Evolutionary conservation across 306 rosid genomes (phyloP), one percentile per base, ranked within the genome.

Genomic region (Prunus campanulata): DNA sequence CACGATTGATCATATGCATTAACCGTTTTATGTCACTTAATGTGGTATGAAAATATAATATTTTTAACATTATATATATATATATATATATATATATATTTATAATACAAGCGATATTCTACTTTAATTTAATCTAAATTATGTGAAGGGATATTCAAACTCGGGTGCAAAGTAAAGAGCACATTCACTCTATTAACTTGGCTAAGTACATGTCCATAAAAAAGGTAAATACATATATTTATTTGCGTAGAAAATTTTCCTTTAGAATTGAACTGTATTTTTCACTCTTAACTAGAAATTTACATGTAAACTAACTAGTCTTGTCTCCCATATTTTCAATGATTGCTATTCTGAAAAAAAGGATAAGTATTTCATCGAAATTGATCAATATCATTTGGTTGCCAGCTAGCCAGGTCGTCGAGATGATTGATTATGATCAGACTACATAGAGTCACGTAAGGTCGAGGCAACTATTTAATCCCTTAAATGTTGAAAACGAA

Each of bases 131-230:
- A 39, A 39, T 39, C 44, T 39, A 39, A 39, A 39, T 6, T 7
- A 39, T 1, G 2, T 0, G 2, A 7, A 39, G 1, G 44, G 0
- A 0, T 0, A 39, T 39, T 39, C 2, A 0, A 39, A 39, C 2
- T 39, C 0, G 0, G 9, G 0, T 39, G 42, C 2, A 6, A 35
- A 35, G 0, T 35, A 6, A 0, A 0, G 42, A 35, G 2, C 42
- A 5, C 0, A 35, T 35, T 35, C 42, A 35, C 8, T 35, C 8
- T 35, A 5, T 0, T 8, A 35, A 39, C 2, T 39, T 39, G 2
- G 0, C 44, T 7, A 39, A 39, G 0, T 7, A 0, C 44, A 7
- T 39, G 2, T 39, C 9, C 7, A 1, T 20, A 0, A 6, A 39
- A 39, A 39, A 39, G 0, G 8, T 35, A 6, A 5, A 6, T 6